Percentiles rank a stretch among this genome's conserved stretches.
Evolutionary conservation across 2,329 filamentous ascomycete genomes (phyloP).

Genomic region (Fusarium coicis): DNA sequence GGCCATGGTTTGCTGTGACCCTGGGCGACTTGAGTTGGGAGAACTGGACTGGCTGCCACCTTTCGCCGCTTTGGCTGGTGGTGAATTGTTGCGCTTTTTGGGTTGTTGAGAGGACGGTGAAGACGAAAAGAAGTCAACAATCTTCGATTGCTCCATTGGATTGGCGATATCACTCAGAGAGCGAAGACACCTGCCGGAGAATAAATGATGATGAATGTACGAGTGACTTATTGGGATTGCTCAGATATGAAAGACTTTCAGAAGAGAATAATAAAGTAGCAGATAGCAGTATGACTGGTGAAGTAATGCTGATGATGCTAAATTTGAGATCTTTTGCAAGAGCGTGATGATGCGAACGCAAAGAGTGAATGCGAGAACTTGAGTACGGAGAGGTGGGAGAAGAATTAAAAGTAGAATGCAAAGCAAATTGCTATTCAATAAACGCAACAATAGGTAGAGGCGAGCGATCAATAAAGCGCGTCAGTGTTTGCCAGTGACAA

Average conservation of each 20-base stretch:
- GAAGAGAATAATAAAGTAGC: neutral
- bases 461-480: neutral
- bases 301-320: neutral
- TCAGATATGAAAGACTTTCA: neutral
- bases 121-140: slow-evolving; percentile 24
- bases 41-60: neutral
- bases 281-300: neutral
- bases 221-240: neutral
- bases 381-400: neutral
- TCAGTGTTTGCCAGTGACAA: neutral
- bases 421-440: neutral
- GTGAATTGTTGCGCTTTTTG: neutral
- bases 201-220: neutral
- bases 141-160: slow-evolving; percentile 28
- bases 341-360: neutral
- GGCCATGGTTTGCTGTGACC: neutral
- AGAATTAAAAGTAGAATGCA: neutral
- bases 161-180: neutral
- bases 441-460: neutral
- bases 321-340: neutral
- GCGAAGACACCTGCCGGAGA: neutral
- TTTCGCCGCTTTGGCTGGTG: neutral
- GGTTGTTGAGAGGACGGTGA: neutral
- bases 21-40: neutral
- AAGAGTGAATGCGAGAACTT: neutral